Evolutionary conservation across 129 eudicot genomes (phyloP).

Genomic region (Scalesia atractyloides): DNA sequence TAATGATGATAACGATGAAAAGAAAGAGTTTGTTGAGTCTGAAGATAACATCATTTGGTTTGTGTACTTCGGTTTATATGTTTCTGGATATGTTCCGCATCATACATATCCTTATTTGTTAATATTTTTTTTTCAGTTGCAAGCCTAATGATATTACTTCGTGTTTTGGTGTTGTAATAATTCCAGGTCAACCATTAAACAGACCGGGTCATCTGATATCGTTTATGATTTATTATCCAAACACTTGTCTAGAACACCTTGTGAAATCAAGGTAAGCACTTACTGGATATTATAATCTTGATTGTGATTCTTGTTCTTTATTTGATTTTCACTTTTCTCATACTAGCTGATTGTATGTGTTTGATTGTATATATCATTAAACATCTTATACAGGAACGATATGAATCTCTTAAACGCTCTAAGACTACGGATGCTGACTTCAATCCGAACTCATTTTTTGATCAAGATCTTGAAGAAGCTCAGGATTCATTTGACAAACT

Average conservation of each 20-base stretch:
- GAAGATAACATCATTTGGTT: conserved; percentile 87
- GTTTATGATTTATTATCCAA: conserved; percentile 59
- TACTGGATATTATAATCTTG: conserved; percentile 11
- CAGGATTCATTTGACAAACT: conserved; percentile 82
- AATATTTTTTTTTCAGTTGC: not conserved
- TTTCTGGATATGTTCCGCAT: not conserved
- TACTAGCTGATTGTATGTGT: conserved; percentile 15
- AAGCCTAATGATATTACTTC: not conserved
- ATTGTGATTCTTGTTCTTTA: conserved; percentile 9
- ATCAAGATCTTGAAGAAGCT: conserved; percentile 81
- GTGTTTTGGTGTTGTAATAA: conserved; percentile 23
- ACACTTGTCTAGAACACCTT: conserved; percentile 63
- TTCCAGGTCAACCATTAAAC: conserved; percentile 57
- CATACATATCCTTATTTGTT: conserved; percentile 20
- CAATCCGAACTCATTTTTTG: conserved; percentile 48
- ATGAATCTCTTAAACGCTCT: conserved; percentile 53
- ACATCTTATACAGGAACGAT: conserved; percentile 86
- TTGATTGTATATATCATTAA: conserved; percentile 40
- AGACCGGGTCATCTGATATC: conserved; percentile 58
- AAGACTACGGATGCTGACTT: conserved; percentile 39
- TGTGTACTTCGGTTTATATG: conserved; percentile 33
- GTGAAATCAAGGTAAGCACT: conserved; percentile 71
- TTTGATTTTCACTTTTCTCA: conserved; percentile 2
- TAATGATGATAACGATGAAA: conserved; percentile 62
- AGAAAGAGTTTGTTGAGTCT: conserved; percentile 64